phyloP scores from a whole-genome alignment of 108 stramenopile genomes.

The Parmales sp. region DNA sequence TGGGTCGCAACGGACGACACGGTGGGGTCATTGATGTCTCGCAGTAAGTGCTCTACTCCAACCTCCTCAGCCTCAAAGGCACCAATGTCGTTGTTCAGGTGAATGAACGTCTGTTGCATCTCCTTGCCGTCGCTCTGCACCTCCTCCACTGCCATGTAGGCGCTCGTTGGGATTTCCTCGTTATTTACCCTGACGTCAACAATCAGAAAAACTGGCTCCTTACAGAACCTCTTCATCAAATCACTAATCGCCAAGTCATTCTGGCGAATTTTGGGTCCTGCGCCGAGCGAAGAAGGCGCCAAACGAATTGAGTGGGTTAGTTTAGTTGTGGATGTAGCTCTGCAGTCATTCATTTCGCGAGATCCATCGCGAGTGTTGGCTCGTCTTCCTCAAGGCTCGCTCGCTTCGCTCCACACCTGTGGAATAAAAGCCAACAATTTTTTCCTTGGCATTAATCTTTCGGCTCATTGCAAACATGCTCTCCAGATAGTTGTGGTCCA shows the following conservation, averaged over 20 bases:
- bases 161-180: slow-evolving; percentile 82
- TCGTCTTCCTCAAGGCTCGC: too few relatives aligned
- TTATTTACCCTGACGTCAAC: slow-evolving; percentile 92
- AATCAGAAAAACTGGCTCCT: slow-evolving; percentile 88
- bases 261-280: slow-evolving; percentile 58
- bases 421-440: slow-evolving; percentile 89
- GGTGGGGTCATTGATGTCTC: slow-evolving; percentile 99
- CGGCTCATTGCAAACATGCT: slow-evolving; percentile 64
- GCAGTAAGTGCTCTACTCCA: slow-evolving; percentile 95
- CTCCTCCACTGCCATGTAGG: slow-evolving; percentile 85
- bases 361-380: neutral
- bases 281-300: too few relatives aligned
- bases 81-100: slow-evolving; percentile 78
- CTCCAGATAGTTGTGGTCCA: slow-evolving; percentile 97
- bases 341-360: neutral
- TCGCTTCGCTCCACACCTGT: too few relatives aligned
- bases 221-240: slow-evolving; percentile 64
- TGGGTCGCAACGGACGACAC: slow-evolving; percentile 78
- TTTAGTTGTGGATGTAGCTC: neutral
- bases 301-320: neutral
- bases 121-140: slow-evolving; percentile 53
- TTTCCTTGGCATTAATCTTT: slow-evolving; percentile 79
- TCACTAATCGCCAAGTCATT: slow-evolving; percentile 83
- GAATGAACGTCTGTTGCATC: slow-evolving; percentile 82
- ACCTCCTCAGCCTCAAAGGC: slow-evolving; percentile 96